phyloP scores from a whole-genome alignment of 2,329 filamentous ascomycete genomes.

The Venturia pyrina region DNA sequence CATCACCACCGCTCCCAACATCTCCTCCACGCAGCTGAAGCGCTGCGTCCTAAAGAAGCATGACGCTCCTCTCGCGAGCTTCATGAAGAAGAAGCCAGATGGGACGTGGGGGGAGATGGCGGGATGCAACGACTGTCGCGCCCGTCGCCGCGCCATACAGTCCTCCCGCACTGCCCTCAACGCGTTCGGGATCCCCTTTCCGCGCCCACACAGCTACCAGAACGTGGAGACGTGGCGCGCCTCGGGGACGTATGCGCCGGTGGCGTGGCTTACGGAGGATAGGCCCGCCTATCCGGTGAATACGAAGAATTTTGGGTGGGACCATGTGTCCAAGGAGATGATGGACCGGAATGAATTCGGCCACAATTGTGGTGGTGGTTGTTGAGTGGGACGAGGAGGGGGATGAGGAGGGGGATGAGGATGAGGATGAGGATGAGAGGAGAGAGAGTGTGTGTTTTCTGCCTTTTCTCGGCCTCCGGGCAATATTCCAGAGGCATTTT shows the following conservation, averaged over 20 bases:
- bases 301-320: not conserved
- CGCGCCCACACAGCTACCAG: not conserved
- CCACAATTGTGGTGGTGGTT: no score
- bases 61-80: not conserved
- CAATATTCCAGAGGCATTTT: not conserved
- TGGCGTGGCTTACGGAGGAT: no score
- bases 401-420: not conserved
- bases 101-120: not conserved
- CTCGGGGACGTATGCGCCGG: not conserved
- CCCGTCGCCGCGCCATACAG: not conserved
- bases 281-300: no score
- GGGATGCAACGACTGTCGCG: not conserved
- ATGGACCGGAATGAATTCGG: not conserved
- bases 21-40: not conserved
- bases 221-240: not conserved
- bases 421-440: not conserved
- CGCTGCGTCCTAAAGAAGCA: not conserved
- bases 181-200: no score
- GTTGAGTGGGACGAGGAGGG: not conserved
- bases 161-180: no score
- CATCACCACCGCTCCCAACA: not conserved
- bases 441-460: not conserved
- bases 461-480: not conserved
- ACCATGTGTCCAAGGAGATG: not conserved
- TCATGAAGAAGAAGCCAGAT: not conserved